phyloP scores from a whole-genome alignment of 768 basidiomycete species.

The Russula olivacea region DNA sequence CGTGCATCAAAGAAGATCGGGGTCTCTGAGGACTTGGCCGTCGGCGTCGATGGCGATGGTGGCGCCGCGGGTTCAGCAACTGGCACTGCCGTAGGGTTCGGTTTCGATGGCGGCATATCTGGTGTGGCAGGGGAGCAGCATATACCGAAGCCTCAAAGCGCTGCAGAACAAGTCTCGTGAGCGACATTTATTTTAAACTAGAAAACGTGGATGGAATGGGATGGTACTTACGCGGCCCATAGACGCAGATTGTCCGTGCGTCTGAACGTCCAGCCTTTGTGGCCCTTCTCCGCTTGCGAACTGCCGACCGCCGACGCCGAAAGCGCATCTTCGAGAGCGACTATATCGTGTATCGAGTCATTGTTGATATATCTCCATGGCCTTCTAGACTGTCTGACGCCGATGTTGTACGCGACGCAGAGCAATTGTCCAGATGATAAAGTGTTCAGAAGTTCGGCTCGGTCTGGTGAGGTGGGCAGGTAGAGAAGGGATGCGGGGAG shows the following conservation, averaged over 20 bases:
- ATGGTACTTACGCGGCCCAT: conserved; percentile 68
- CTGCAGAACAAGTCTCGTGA: conserved; percentile 32
- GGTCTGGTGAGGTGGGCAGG: conserved; percentile 34
- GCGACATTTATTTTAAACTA: not conserved
- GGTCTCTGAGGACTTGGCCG: conserved; percentile 37
- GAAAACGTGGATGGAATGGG: not conserved
- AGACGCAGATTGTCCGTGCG: conserved; percentile 79
- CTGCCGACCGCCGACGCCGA: conserved; percentile 33
- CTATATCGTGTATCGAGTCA: conserved; percentile 74
- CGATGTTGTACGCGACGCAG: conserved; percentile 74
- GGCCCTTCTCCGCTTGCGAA: conserved; percentile 36
- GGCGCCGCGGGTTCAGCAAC: not conserved
- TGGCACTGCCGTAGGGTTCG: conserved; percentile 18
- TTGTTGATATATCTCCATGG: conserved; percentile 85
- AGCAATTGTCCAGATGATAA: conserved; percentile 76
- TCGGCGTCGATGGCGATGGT: conserved; percentile 32
- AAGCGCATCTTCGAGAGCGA: conserved; percentile 52
- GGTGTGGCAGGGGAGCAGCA: conserved; percentile 47
- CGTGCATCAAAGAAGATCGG: conserved; percentile 66
- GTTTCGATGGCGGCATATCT: conserved; percentile 29
- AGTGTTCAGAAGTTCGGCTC: conserved; percentile 41
- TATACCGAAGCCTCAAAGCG: conserved; percentile 77
- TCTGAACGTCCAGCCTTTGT: conserved; percentile 77
- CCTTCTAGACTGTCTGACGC: conserved; percentile 70
- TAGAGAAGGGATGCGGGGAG: conserved; percentile 51